Evolutionary conservation across 1,139 yeast species (phyloP).

Genomic region (Pichia sp.): DNA sequence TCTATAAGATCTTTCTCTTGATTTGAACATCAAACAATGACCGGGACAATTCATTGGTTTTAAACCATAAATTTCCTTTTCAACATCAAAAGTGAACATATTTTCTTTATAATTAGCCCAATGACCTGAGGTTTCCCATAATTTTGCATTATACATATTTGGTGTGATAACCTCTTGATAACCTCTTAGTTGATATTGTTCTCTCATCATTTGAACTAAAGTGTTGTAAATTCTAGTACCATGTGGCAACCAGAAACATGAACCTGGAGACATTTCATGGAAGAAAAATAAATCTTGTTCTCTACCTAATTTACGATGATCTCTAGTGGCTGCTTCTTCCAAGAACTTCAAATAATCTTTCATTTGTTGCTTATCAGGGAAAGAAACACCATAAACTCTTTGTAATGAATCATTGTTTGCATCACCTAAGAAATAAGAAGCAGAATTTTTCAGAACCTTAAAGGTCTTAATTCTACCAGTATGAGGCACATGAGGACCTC

Average conservation of each 20-base stretch:
- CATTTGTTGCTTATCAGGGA: constrained; percentile 97
- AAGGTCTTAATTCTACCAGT: constrained; percentile 95
- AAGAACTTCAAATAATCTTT: constrained; percentile 91
- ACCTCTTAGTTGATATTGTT: constrained; percentile 84
- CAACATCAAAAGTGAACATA: constrained; percentile 94
- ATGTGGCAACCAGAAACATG: constrained; percentile 97
- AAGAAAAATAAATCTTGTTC: constrained; percentile 95
- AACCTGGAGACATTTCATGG: constrained; percentile 96
- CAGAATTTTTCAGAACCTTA: constrained; percentile 90
- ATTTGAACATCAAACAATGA: constrained; percentile 81
- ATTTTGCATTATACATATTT: constrained; percentile 88
- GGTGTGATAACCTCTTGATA: constrained; percentile 98
- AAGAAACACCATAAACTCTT: constrained; percentile 95
- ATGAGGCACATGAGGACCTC: constrained; percentile 98
- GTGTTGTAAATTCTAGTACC: constrained; percentile 94
- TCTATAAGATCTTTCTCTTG: constrained; percentile 78
- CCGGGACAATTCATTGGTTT: constrained; percentile 99
- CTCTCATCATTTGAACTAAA: constrained; percentile 67
- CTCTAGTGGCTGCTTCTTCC: constrained; percentile 95
- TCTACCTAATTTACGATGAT: constrained; percentile 92
- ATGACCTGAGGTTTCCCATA: constrained; percentile 98
- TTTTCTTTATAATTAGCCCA: constrained; percentile 97
- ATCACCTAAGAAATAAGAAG: constrained; percentile 95
- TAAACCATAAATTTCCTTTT: constrained; percentile 82
- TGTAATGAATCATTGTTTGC: constrained; percentile 89